Conservation (phyloP, 2,329 filamentous ascomycete species). For the Xylariaceae sp. region DNA sequence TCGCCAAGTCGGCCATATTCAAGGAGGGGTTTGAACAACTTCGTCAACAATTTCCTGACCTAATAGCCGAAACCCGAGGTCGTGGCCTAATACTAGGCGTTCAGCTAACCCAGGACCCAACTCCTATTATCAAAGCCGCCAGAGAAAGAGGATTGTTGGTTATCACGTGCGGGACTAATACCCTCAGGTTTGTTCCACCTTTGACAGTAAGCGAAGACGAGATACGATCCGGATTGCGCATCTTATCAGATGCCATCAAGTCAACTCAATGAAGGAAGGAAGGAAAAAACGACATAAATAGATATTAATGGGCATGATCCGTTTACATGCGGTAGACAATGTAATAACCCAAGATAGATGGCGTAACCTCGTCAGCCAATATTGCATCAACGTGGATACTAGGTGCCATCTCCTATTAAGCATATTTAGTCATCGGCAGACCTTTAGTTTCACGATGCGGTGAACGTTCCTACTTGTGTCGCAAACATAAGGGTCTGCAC, state of each 20-base stretch:
- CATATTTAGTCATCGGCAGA: neutral
- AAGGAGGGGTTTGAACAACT: slow-evolving; percentile 54
- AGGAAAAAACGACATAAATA: neutral
- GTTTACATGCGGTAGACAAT: neutral
- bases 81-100: slow-evolving; percentile 85
- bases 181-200: slow-evolving; percentile 88
- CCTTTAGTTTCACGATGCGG: neutral
- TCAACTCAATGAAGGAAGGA: slow-evolving; percentile 16
- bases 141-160: slow-evolving; percentile 86
- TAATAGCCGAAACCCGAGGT: slow-evolving; percentile 81
- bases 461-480: neutral
- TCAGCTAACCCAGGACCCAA: slow-evolving; percentile 77
- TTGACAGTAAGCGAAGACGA: slow-evolving; percentile 80
- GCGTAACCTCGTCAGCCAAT: neutral
- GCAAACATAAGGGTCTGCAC: neutral
- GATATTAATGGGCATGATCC: neutral
- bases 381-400: neutral
- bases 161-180: slow-evolving; percentile 93
- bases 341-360: too few relatives aligned
- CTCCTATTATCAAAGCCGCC: slow-evolving; percentile 79
- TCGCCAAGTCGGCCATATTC: slow-evolving; percentile 65
- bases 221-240: slow-evolving; percentile 77
- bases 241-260: slow-evolving; percentile 71
- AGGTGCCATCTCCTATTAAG: neutral
- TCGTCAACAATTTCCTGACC: slow-evolving; percentile 61